These are phyloP conservation scores for Haplosporangium sp. DNA, from an alignment of 371 early-diverging fungal genomes.

Conservation along the genomic window DNA sequence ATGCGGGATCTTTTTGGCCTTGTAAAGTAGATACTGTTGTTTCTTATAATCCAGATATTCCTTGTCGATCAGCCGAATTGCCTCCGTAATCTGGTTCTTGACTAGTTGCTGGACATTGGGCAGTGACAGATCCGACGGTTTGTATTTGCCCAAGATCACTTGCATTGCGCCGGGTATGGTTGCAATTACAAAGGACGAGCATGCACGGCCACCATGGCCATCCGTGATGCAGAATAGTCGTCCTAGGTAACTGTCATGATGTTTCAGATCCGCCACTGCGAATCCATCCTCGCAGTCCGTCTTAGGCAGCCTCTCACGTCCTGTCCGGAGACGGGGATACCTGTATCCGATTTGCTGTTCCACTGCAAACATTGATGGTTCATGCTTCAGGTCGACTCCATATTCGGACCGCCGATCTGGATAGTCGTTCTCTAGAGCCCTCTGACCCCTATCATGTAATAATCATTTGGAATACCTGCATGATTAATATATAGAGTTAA, in stretches of 20 bases:
- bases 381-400: conserved; percentile 30
- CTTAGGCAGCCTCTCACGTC: conserved; percentile 68
- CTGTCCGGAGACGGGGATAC: conserved; percentile 70
- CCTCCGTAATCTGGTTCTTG: conserved; percentile 62
- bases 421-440: conserved; percentile 35
- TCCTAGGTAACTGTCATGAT: conserved; percentile 54
- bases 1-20: conserved; percentile 44
- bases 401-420: conserved; percentile 47
- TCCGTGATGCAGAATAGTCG: conserved; percentile 72
- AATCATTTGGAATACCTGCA: not conserved
- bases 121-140: conserved; percentile 54
- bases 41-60: conserved; percentile 68
- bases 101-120: conserved; percentile 57
- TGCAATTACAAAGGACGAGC: conserved; percentile 70
- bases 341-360: conserved; percentile 74
- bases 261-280: conserved; percentile 64
- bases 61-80: conserved; percentile 64
- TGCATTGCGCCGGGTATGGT: conserved; percentile 65
- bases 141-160: conserved; percentile 60
- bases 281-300: conserved; percentile 72
- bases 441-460: conserved; percentile 12
- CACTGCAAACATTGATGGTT: conserved; percentile 62
- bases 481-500: too few species aligned
- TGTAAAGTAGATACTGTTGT: conserved; percentile 54
- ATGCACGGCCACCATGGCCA: conserved; percentile 75